Conservation (phyloP, 2,329 filamentous ascomycete species). For the Botrytis byssoidea region DNA sequence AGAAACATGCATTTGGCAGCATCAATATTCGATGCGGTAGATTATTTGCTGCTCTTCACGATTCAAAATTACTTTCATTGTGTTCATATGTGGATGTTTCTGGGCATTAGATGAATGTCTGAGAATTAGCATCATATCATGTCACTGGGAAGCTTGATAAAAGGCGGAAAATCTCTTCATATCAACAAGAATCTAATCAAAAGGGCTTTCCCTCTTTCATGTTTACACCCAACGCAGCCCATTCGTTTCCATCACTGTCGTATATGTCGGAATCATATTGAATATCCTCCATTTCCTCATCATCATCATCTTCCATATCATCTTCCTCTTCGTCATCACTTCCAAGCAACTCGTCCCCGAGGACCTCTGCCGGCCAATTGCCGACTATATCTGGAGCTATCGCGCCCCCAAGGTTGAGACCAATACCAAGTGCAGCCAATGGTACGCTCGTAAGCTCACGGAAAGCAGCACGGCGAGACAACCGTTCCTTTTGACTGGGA, state of each 20-base stretch:
- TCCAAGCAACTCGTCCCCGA: not conserved
- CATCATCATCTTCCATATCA: not conserved
- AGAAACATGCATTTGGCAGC: no score
- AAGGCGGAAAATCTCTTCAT: no score
- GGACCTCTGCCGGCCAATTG: not conserved
- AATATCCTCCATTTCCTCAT: not conserved
- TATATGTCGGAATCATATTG: not conserved
- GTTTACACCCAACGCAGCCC: no score
- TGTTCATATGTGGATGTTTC: no score
- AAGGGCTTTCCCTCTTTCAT: no score
- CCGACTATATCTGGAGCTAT: not conserved
- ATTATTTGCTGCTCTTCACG: no score
- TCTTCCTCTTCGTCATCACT: not conserved
- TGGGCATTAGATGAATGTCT: no score
- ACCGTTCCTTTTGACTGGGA: not conserved
- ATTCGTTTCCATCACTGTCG: conserved; percentile 25
- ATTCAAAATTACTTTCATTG: no score
- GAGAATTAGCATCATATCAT: no score
- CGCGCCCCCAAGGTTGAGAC: not conserved
- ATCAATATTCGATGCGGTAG: no score
- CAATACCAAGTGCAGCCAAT: not conserved
- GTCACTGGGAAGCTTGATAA: no score
- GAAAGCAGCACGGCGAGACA: not conserved
- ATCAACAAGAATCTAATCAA: no score
- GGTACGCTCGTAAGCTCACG: not conserved